Evolutionary conservation across 163 green algal genomes (phyloP).

Genomic region (Smithsoniella earleae): DNA sequence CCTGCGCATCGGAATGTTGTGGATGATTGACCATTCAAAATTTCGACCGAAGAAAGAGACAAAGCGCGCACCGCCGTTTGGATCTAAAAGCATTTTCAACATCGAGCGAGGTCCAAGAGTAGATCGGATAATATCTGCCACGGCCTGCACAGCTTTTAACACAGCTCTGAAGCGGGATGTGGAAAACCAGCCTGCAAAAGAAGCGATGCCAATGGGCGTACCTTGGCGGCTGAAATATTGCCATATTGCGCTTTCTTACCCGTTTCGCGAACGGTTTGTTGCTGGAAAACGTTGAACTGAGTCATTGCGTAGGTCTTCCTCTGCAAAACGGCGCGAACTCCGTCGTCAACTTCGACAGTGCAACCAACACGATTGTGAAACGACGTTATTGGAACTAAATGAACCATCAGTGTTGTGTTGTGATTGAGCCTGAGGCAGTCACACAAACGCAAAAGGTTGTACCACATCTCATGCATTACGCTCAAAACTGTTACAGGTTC

Average conservation of each 20-base stretch:
- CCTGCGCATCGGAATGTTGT: constrained; percentile 52
- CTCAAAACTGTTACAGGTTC: too few relatives aligned
- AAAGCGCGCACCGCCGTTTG: constrained; percentile 74
- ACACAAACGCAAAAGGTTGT: too few relatives aligned
- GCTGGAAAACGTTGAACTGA: constrained; percentile 28
- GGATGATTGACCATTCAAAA: background rate
- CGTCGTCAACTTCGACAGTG: too few relatives aligned
- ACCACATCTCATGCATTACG: too few relatives aligned
- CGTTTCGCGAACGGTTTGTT: constrained; percentile 80
- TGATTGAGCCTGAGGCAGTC: too few relatives aligned
- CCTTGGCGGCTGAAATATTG: constrained; percentile 96
- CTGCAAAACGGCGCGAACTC: too few relatives aligned
- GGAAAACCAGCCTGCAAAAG: background rate
- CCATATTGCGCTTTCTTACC: constrained; percentile 88
- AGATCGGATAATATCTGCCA: constrained; percentile 94
- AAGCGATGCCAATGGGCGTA: constrained; percentile 33
- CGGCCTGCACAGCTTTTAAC: constrained; percentile 76
- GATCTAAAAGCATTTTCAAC: constrained; percentile 99
- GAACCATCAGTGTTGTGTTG: too few relatives aligned
- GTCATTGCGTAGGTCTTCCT: too few relatives aligned
- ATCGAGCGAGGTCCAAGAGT: constrained; percentile 94
- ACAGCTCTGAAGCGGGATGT: background rate
- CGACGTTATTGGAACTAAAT: too few relatives aligned
- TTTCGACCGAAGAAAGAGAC: background rate
- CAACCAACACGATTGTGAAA: too few relatives aligned